phyloP scores from a whole-genome alignment of 139 green algal species.

The Ettlia oleoabundans region DNA sequence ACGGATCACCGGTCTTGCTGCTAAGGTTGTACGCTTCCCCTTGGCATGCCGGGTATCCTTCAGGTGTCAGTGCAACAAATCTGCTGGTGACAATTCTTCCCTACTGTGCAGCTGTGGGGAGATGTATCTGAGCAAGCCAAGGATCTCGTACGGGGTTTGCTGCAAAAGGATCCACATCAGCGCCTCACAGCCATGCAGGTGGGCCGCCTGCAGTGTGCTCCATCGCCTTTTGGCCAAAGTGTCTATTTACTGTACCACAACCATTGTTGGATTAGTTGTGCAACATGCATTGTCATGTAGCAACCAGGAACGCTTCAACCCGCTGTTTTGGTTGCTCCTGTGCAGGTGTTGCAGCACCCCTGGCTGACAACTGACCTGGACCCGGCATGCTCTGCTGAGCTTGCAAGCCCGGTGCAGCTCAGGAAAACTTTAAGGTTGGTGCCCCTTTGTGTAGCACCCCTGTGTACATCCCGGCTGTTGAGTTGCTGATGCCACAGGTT shows the following conservation, averaged over 20 bases:
- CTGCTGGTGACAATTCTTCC: background rate
- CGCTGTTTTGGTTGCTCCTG: background rate
- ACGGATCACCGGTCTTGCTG: background rate
- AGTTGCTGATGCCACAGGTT: too few species aligned
- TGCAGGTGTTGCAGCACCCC: slow-evolving; percentile 66
- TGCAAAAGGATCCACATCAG: slow-evolving; percentile 59
- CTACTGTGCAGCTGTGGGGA: slow-evolving; percentile 39
- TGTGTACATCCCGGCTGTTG: background rate
- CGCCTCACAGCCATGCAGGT: slow-evolving; percentile 72
- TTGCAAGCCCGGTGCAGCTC: background rate
- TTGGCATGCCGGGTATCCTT: too few species aligned
- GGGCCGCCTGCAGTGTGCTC: background rate
- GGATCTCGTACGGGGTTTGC: slow-evolving; percentile 56
- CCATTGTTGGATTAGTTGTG: too few species aligned
- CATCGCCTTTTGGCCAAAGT: too few species aligned
- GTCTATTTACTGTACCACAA: too few species aligned
- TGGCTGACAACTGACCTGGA: slow-evolving; percentile 50
- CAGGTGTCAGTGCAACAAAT: too few species aligned
- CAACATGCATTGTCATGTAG: too few species aligned
- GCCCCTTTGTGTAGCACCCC: background rate
- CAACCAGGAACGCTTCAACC: background rate
- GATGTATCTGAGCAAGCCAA: slow-evolving; percentile 49
- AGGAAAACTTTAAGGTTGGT: slow-evolving; percentile 1
- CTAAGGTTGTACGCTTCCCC: background rate
- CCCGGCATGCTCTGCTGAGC: background rate